Conservation (phyloP, 2,329 filamentous ascomycete genomes). For the Elsinoe fawcettii region DNA sequence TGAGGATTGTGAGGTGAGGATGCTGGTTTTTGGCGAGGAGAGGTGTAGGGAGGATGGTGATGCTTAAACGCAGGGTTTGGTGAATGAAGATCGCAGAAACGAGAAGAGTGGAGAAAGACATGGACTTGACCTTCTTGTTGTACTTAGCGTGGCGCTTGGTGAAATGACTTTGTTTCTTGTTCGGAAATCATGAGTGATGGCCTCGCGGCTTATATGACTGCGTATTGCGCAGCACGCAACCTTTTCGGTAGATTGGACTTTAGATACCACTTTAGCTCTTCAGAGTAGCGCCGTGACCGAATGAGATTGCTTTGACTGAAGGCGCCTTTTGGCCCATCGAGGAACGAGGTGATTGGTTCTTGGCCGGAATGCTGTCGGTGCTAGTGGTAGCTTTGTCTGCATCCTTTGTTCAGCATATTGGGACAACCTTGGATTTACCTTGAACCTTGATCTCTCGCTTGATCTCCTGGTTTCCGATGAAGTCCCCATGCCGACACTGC, state of each 20-base stretch:
- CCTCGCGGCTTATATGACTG: neutral
- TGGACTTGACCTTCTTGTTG: neutral
- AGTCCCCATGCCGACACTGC: too few species aligned
- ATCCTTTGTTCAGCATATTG: neutral
- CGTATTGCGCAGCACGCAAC: neutral
- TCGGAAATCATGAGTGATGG: neutral
- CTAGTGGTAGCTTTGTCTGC: neutral
- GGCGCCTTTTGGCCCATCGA: conserved; percentile 2
- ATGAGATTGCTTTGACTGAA: neutral
- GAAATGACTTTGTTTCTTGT: neutral
- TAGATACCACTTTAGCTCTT: conserved; percentile 8
- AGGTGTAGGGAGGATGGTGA: neutral
- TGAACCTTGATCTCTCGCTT: neutral
- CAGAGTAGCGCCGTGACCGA: neutral
- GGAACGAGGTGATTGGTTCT: neutral
- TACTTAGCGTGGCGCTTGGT: conserved; percentile 8
- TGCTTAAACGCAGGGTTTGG: too few species aligned
- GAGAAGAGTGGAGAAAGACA: neutral
- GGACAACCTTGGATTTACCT: neutral
- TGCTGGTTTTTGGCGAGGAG: conserved; percentile 39
- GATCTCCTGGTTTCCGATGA: too few species aligned
- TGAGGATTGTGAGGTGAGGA: conserved; percentile 83
- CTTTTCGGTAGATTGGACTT: neutral
- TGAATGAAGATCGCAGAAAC: neutral
- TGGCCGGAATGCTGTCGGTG: neutral